Evolutionary conservation across 495 filamentous ascomycete species (phyloP).

Genomic region (Aspergillus kassunensis): DNA sequence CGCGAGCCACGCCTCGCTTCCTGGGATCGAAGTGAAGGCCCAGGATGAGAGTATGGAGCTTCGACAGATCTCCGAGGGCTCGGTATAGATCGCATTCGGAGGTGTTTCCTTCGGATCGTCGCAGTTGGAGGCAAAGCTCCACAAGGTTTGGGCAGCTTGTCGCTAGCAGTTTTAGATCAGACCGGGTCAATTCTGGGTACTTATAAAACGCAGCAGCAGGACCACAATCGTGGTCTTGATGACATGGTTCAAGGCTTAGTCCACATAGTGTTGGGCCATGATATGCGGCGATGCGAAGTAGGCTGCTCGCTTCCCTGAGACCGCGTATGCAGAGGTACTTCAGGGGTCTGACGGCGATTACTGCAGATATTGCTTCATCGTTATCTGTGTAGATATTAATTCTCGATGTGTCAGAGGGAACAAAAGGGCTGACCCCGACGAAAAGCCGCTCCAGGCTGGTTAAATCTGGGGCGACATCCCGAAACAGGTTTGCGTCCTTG

Average conservation of each 20-base stretch:
- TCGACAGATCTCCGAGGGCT: neutral
- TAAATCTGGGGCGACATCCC: neutral
- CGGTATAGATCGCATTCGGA: neutral
- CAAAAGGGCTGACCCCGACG: too few relatives aligned
- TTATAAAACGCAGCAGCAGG: too few relatives aligned
- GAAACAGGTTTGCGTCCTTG: neutral
- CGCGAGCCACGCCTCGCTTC: neutral
- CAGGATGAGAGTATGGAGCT: neutral
- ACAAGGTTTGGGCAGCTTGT: neutral
- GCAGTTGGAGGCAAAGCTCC: neutral
- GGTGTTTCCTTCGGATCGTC: neutral
- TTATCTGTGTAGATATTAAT: neutral
- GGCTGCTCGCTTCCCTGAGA: neutral
- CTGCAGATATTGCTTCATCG: constrained; percentile 5
- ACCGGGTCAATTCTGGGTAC: neutral
- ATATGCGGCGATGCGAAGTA: constrained; percentile 6
- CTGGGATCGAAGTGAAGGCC: neutral
- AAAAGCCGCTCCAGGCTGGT: constrained; percentile 15
- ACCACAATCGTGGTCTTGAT: neutral
- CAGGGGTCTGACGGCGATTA: constrained; percentile 8
- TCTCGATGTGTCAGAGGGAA: neutral
- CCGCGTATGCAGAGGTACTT: constrained; percentile 4
- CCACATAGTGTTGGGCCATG: constrained; percentile 15
- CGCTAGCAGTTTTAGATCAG: neutral
- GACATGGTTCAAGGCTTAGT: constrained; percentile 3